Percentiles rank a stretch among this genome's conserved stretches.
phyloP scores from a whole-genome alignment of 805 yeast species.

The Metschnikowia lachancei region DNA sequence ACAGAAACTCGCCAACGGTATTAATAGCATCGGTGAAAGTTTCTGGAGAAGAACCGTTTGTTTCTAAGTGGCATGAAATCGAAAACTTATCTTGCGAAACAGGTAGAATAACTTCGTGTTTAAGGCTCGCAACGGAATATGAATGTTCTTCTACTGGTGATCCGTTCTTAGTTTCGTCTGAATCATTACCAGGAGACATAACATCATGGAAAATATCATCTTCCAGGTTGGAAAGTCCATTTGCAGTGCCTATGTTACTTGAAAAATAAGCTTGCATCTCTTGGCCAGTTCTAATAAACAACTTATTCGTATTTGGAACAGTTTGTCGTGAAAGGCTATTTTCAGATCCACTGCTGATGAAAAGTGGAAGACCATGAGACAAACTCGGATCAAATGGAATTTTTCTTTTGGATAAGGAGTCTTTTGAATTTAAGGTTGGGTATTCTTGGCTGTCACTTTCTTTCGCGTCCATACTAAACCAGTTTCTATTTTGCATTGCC shows the following conservation, averaged over 20 bases:
- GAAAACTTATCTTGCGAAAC: not conserved
- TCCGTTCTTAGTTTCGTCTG: not conserved
- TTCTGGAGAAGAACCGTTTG: not conserved
- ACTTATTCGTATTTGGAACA: too few species aligned
- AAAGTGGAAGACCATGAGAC: too few species aligned
- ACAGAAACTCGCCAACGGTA: slow-evolving; percentile 7
- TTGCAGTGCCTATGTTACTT: not conserved
- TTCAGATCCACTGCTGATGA: too few species aligned
- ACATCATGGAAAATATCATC: not conserved
- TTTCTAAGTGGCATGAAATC: not conserved
- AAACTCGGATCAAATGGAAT: too few species aligned
- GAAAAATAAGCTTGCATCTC: not conserved
- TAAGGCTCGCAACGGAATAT: not conserved
- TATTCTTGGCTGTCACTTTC: too few species aligned
- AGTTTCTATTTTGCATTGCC: not conserved
- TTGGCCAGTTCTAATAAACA: too few species aligned
- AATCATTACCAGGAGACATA: not conserved
- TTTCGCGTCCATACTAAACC: not conserved
- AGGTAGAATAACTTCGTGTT: not conserved
- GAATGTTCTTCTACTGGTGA: not conserved
- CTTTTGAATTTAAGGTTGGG: too few species aligned
- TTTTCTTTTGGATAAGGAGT: too few species aligned
- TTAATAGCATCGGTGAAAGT: not conserved
- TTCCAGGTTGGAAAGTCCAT: not conserved
- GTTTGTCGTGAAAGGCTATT: too few species aligned